Base-by-base conservation (phyloP, 441 rosid species). In the Geranium incanum region DNA sequence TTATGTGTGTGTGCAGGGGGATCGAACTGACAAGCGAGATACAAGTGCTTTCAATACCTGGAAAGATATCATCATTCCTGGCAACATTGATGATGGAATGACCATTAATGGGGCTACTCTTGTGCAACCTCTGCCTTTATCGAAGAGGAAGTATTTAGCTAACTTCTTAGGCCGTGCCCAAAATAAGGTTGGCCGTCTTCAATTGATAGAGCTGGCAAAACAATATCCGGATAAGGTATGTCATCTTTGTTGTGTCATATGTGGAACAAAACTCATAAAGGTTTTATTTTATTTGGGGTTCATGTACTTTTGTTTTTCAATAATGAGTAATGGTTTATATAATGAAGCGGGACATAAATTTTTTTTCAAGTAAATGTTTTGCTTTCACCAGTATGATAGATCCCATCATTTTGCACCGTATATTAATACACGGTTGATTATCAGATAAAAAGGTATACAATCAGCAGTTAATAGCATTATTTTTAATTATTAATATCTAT, bases 141-240 rank as follows among this genome's bases (percentile, higher is more conserved):
- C 87, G 6, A 84, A 83, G 77, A 84, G 98, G 74, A 90, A 86
- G 81, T 88, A 87, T 80, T 79, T 92, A 81, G 95, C 97, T 4
- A 95, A 92, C 78, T 95, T 86, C 80, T 81, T 95, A 71, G 99
- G 97, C 55, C 91, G 97, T 70, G 96, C 93, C 9, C 99, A 92
- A 73, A 89, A 86, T 68, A 92, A 92, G 81, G 77, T 79, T 76
- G 99, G 97, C n/a, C 87, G 99, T 68, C 89, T 95, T 72, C 84
- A 82, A 76, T 75, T 95, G 75, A 92, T 95, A 43, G 89, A 92
- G 76, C 90, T 95, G 36, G 84, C 97, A 52, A 84, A 87, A 75
- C 89, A 88, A 74, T 88, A 80, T 81, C 93, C 96, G 48, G 84
- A 90, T 67, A 92, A 92, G 97, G 99, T 92, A 77, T 69, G 62